A percentile compares a stretch with the other conserved stretches of the same genome.
These are phyloP conservation scores for Lipomyces japonicus DNA, from an alignment of 805 yeast genomes.

Conservation along the genomic window DNA sequence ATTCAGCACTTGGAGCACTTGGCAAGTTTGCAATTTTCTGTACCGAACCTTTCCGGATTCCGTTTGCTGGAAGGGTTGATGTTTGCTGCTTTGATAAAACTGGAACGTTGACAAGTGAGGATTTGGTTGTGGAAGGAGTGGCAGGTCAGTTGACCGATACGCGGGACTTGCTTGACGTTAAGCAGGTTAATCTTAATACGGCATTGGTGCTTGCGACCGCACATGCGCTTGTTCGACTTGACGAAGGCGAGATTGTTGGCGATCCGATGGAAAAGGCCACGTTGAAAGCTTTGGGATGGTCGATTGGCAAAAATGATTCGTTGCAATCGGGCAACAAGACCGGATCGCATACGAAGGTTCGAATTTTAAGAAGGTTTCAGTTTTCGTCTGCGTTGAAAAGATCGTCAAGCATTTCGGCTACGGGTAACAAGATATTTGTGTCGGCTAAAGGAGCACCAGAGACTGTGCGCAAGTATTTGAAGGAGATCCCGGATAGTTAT, in stretches of 20 bases:
- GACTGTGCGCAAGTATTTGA: slow-evolving; percentile 76
- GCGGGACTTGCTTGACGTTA: slow-evolving; percentile 47
- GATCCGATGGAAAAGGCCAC: slow-evolving; percentile 99
- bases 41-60: slow-evolving; percentile 97
- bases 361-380: slow-evolving; percentile 89
- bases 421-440: slow-evolving; percentile 55
- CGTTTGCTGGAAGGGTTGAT: slow-evolving; percentile 95
- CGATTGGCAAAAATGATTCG: slow-evolving; percentile 68
- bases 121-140: slow-evolving; percentile 90
- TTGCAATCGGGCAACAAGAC: slow-evolving; percentile 18
- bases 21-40: slow-evolving; percentile 87
- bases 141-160: slow-evolving; percentile 62
- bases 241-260: slow-evolving; percentile 97
- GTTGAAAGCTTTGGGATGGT: slow-evolving; percentile 81
- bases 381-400: slow-evolving; percentile 94
- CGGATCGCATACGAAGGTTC: slow-evolving; percentile 44
- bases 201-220: slow-evolving; percentile 83
- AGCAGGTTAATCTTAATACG: slow-evolving; percentile 67
- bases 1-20: slow-evolving; percentile 81
- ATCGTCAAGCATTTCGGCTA: slow-evolving; percentile 60
- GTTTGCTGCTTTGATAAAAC: slow-evolving; percentile 98
- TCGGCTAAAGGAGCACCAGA: slow-evolving; percentile 98
- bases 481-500: slow-evolving; percentile 67
- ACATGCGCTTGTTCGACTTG: slow-evolving; percentile 89
- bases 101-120: slow-evolving; percentile 97